phyloP scores from a whole-genome alignment of 495 filamentous ascomycete species.

The Penicillium steckii region DNA sequence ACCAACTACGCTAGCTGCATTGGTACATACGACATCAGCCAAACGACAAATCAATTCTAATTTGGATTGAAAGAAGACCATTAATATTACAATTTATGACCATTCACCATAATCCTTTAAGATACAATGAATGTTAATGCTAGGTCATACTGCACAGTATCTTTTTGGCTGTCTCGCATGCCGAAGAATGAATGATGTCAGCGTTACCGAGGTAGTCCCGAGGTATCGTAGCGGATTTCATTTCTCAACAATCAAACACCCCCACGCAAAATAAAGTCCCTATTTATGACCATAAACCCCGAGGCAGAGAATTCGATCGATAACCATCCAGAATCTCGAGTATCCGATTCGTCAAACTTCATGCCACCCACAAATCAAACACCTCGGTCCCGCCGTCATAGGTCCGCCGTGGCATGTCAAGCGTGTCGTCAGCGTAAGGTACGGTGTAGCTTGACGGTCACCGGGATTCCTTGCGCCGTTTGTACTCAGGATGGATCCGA shows the following conservation, averaged over 20 bases:
- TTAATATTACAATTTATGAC: too few species aligned
- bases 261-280: too few species aligned
- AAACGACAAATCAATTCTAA: too few species aligned
- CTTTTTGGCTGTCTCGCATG: too few species aligned
- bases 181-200: not conserved
- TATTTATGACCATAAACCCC: too few species aligned
- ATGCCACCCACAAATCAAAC: not conserved
- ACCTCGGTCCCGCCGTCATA: conserved; percentile 27
- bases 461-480: conserved; percentile 29
- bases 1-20: too few species aligned
- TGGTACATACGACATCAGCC: too few species aligned
- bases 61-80: too few species aligned
- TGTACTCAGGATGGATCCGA: conserved; percentile 30
- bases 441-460: conserved; percentile 31
- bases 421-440: conserved; percentile 35
- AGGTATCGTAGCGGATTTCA: not conserved
- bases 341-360: not conserved
- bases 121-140: too few species aligned
- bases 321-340: not conserved
- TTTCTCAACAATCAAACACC: not conserved
- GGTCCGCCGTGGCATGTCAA: conserved; percentile 32
- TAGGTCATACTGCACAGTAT: too few species aligned
- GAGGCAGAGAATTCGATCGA: too few species aligned
- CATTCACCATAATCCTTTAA: too few species aligned
- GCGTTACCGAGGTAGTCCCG: not conserved